Base-by-base conservation (phyloP, 2,329 filamentous ascomycete genomes). In the Aureobasidium pullulans region DNA sequence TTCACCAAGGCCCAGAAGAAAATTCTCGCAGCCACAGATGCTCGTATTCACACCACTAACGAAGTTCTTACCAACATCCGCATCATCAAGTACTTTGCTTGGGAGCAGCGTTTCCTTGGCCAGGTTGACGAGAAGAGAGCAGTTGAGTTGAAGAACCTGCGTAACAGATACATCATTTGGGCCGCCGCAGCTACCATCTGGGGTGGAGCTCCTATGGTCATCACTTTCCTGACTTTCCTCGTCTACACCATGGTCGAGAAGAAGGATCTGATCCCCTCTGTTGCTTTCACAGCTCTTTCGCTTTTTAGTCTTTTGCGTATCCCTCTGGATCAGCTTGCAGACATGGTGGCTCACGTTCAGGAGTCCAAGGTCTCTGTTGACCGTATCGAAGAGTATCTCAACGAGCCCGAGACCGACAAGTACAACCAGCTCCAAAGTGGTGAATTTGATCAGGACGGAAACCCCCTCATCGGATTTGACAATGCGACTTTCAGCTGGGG, bases 21-120 rank as follows among this genome's bases (percentile, higher is more conserved):
- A 65, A 97, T 99, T 68, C 85, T 97, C 76, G 84, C 88, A 56
- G 91, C 91, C 19, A 99, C 94, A 3, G 94, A 99, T 74, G 94
- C 94, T 69, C 86, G 94, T 57, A 97, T 99, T 63, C 90, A 96
- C 70, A 88, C 91, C 4, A 99, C 94, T 5, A 99, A 99, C 71
- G 94, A 99, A 73, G 89, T 97, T 7, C 79, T 99, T 31, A 92
- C 96, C 70, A 99, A 97, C 68, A 97, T 99, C 65, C 86, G 94
- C 54, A 96, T 99, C 71, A 97, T 99, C 82, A 99, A 99, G 71
- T 99, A 94, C 73, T 99, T 99, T 71, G 93, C 94, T 0, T 99
- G 94, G 94, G 94, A 99, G 72, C 85, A 91, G 66, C 88, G 93
- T 2, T 99, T 96, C 71, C 84, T 89, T 60, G 83, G 84, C 23